Evolutionary conservation across 2,329 filamentous ascomycete species (phyloP).

Genomic region (Pestalotiopsis sp.): DNA sequence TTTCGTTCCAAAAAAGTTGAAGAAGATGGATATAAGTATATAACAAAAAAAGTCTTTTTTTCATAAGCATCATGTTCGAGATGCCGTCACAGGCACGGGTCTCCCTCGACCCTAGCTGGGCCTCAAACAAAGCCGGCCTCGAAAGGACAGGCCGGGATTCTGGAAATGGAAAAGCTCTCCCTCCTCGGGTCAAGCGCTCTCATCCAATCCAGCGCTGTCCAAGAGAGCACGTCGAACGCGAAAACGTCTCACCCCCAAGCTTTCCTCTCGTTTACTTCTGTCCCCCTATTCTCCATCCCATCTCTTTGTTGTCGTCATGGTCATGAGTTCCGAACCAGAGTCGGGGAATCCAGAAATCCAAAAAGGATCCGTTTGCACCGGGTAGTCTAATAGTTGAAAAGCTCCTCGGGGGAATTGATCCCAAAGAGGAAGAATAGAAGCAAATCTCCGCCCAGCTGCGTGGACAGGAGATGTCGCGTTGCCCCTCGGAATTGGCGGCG

Average conservation of each 20-base stretch:
- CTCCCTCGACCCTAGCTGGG: background rate
- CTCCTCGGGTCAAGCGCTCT: background rate
- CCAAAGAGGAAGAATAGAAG: background rate
- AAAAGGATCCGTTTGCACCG: constrained; percentile 4
- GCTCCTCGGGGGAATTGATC: background rate
- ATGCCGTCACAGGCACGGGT: background rate
- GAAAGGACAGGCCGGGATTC: background rate
- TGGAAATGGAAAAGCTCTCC: background rate
- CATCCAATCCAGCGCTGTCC: background rate
- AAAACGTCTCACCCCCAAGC: background rate
- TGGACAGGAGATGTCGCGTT: background rate
- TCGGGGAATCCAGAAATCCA: background rate
- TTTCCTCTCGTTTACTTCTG: background rate
- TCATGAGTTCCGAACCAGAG: background rate
- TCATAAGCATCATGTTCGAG: background rate
- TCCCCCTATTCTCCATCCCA: background rate
- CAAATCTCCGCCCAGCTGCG: background rate
- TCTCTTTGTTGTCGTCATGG: background rate
- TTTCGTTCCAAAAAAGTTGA: background rate
- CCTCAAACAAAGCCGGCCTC: background rate
- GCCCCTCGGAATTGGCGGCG: background rate
- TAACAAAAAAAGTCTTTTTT: background rate
- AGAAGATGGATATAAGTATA: background rate
- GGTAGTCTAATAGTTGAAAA: constrained; percentile 1
- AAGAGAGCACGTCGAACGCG: background rate